Percentiles rank a stretch among this genome's conserved stretches.
These are phyloP conservation scores for Nemania abortiva DNA, from an alignment of 2,329 filamentous ascomycete species.

Conservation along the genomic window DNA sequence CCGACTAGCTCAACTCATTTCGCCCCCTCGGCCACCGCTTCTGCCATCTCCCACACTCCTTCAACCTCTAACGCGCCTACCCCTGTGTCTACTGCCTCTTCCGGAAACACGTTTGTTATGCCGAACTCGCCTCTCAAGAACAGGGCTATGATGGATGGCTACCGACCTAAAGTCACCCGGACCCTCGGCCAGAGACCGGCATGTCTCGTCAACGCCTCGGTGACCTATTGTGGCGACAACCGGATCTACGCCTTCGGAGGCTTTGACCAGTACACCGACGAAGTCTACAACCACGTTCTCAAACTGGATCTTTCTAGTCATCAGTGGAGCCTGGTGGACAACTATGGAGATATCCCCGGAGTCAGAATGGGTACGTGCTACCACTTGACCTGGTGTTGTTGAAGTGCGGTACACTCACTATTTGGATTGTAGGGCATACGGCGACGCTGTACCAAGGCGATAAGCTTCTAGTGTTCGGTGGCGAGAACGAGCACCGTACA, in stretches of 20 bases:
- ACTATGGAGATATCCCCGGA: constrained; percentile 97
- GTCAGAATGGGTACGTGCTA: constrained; percentile 86
- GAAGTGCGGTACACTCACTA: constrained; percentile 28
- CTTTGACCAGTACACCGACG: constrained; percentile 98
- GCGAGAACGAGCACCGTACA: constrained; percentile 96
- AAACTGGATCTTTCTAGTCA: constrained; percentile 86
- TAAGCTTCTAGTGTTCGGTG: constrained; percentile 96
- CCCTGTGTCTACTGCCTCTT: constrained; percentile 65
- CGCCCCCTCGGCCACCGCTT: constrained; percentile 46
- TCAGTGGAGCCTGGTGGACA: constrained; percentile 96
- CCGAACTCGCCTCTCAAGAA: constrained; percentile 82
- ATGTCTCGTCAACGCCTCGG: constrained; percentile 96
- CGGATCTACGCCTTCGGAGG: constrained; percentile 98
- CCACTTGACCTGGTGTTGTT: not conserved
- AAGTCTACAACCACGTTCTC: constrained; percentile 98
- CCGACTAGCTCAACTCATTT: constrained; percentile 41
- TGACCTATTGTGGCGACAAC: constrained; percentile 98
- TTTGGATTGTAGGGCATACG: constrained; percentile 77
- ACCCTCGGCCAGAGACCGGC: constrained; percentile 86
- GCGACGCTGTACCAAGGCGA: constrained; percentile 93
- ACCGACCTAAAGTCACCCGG: constrained; percentile 85
- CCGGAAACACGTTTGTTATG: constrained; percentile 89
- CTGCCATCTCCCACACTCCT: constrained; percentile 47
- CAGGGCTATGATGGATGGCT: constrained; percentile 75
- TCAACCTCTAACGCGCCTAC: constrained; percentile 56